A percentile compares a stretch with the other conserved stretches of the same genome.
phyloP scores from a whole-genome alignment of 1,284 basidiomycete genomes.

The Sphagnurus paluster region DNA sequence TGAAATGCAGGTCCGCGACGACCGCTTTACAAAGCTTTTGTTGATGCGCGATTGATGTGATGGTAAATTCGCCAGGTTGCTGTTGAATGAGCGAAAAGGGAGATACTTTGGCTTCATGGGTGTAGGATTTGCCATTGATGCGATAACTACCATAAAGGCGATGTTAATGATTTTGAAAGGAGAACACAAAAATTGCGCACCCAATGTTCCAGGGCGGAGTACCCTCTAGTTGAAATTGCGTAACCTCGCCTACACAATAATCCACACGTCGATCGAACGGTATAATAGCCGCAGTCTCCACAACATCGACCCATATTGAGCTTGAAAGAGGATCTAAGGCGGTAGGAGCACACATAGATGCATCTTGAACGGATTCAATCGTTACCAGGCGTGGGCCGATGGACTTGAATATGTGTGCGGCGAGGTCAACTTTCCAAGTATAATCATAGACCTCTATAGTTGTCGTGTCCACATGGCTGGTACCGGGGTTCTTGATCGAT shows the following conservation, averaged over 20 bases:
- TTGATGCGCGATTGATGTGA: constrained; percentile 88
- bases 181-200: constrained; percentile 40
- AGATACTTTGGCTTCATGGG: constrained; percentile 74
- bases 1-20: constrained; percentile 75
- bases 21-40: constrained; percentile 85
- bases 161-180: not conserved
- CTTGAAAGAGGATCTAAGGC: constrained; percentile 63
- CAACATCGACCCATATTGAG: constrained; percentile 83
- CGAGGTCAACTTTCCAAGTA: constrained; percentile 77
- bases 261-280: constrained; percentile 79
- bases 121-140: constrained; percentile 75
- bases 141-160: constrained; percentile 70
- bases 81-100: constrained; percentile 86
- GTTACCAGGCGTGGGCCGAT: constrained; percentile 81
- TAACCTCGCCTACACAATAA: constrained; percentile 88
- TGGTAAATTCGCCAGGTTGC: constrained; percentile 77
- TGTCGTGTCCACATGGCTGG: constrained; percentile 61
- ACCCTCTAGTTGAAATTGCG: constrained; percentile 93
- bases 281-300: constrained; percentile 91
- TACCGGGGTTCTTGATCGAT: constrained; percentile 73
- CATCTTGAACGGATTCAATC: constrained; percentile 76
- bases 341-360: constrained; percentile 77
- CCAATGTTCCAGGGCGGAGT: constrained; percentile 94
- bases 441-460: constrained; percentile 59
- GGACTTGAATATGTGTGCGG: constrained; percentile 70